Base-by-base conservation (phyloP, 2,329 filamentous ascomycete species). In the Sodiomyces alkalinus region DNA sequence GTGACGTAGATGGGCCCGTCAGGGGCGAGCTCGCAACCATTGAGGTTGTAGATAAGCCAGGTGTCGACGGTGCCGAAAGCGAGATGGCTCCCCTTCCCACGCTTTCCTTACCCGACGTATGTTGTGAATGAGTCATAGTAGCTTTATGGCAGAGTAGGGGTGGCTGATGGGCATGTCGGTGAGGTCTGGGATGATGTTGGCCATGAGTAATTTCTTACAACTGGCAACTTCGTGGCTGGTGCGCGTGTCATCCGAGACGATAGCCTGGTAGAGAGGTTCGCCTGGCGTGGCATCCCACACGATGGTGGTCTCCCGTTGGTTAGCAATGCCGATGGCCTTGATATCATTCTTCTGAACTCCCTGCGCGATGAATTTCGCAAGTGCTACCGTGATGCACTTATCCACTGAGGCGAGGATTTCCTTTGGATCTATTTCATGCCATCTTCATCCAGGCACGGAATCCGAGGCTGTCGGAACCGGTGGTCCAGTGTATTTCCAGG, bases 171-270 rank as follows among this genome's bases (percentile, higher is more conserved):
- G 85, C 24, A 92, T 65, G 29, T 85, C 85, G 47, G 80, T 87
- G 22, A 80, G 58, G 26, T 75, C 62, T 4, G 27, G 21, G 7
- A 29, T 17, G 15, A 17, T 24, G 14, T 23, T 15, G 16, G 15
- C 21, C 7, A 18, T 11, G 11, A 21, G 15, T 7, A 9, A 9
- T 8, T 13, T n/a, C 32, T 65, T 65, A 22, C 92, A 60, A 22
- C 72, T 63, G 30, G 85, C 77, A 18, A 80, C 75, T 26, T 70
- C 75, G 6, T 71, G 58, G 26, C 67, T 64, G 29, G 81, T 87
- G 29, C 85, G 68, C 17, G 83, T 92, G 47, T 93, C 85, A 17
- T 83, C 79, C 83, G 85, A 93, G 24, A 83, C 85, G 35, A 93
- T 78, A 33, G 83, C 83, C 45, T 87, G 85, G 56, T 81, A 68